Evolutionary conservation across 1,284 basidiomycete genomes (phyloP), one percentile per base, ranked within the genome.

Genomic region (Ceratorhiza oryzae-sativae): DNA sequence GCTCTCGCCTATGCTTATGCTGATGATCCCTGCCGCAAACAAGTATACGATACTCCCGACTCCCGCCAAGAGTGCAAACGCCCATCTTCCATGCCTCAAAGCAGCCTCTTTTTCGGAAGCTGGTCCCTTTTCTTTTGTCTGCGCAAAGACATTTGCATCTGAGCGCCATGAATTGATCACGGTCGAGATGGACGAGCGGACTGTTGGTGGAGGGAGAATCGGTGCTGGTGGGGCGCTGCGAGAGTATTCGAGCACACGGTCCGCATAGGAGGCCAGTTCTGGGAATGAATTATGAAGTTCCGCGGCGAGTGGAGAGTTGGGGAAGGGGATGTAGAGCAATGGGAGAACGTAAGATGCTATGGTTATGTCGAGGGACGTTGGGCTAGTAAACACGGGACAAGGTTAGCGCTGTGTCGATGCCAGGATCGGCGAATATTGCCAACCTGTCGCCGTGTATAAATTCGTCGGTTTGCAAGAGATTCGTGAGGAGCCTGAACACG

Each of bases 261-360:
- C 81, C 2, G 90, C 85, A 75, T 91, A 89, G 2, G 82, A 78
- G 12, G 84, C 79, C 46, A 92, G 82, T 8, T 80, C 78, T 0
- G 88, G 85, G 77, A 87, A 91, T 1, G 84, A 84, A 8, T 85
- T 83, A 0, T 77, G 77, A 9, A 92, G 77, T 3, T 90, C 81
- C 61, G 82, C 80, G 75, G 84, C 83, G 9, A 93, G 76, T 12
- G 87, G 77, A 4, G 86, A 80, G 74, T 92, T 88, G 1, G 90
- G 87, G 71, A 88, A 88, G 34, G 86, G 84, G 9, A 88, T 85
- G 46, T 84, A 79, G 12, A 84, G 76, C 5, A 93, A 79, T 23
- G 92, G 81, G 41, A 91, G 82, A 36, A 89, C 82, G 75, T 91
- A 88, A 10, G 90, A 85, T 20, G 91, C 89, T 30, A 92, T 80